Evolutionary conservation across 2,329 filamentous ascomycete genomes (phyloP), one percentile per base, ranked within the genome.

Genomic region (Colletotrichum kahawae): DNA sequence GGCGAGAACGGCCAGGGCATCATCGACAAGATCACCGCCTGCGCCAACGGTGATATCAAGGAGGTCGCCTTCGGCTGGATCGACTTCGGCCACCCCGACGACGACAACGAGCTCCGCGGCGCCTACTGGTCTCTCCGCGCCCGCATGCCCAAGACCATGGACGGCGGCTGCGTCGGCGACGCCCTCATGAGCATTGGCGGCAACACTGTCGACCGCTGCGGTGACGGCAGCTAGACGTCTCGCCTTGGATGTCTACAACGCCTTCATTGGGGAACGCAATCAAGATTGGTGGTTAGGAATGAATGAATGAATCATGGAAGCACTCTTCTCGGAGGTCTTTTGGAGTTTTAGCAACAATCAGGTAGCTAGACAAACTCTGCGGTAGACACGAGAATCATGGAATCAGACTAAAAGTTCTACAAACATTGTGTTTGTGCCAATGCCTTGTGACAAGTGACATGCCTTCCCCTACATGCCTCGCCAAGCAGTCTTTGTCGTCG

Each of bases 1-100:
- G 64, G 43, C 10, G 33, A 29, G 54, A 31, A 74, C 18, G 73
- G 70, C 8, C n/a, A 64, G 21, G 59, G 59, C 9, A 21, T 76
- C 36, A 21, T 31, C 21, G 34, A 65, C 16, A 16, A 31, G 6
- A 33, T 76, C 51, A 29, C 18, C 4, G 43, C 29, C 18, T 76
- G 73, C 31, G 38, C 68, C n/a, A 36, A 43, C 2, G 71, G 68
- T 3, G 29, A 48, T 12, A 7, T 71, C 7, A 43, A 43, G 14
- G 27, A 63, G 33, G 8, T 16, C 27, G 21, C 54, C 24, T 75
- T 71, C 36, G n/a, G 7, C 7, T 71, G 72, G 72, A 56, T 54
- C 10, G 9, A 75, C 27, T 48, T 36, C 13, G 68, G 33, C 8
- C 24, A 31, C 5, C 56, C 69, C 6, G 56, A 33, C 2, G 69